Evolutionary conservation across 768 basidiomycete genomes (phyloP).

Genomic region (Lactifluus rugatus): DNA sequence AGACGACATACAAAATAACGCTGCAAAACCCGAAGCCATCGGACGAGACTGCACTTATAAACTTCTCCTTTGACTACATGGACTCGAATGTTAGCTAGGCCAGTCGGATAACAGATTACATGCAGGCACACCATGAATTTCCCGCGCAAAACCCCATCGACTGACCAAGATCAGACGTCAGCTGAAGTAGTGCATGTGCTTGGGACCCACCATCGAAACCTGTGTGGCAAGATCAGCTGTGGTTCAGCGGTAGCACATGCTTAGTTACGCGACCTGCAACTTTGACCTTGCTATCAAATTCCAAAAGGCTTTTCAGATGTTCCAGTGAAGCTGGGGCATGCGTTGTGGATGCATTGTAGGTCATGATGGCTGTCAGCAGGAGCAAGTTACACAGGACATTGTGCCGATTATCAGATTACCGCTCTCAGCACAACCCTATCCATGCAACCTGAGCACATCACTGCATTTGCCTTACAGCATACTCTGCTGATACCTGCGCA

Average conservation of each 20-base stretch:
- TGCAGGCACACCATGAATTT: slow-evolving; percentile 67
- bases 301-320: slow-evolving; percentile 47
- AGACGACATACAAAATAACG: slow-evolving; percentile 66
- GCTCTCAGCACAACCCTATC: no score
- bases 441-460: not conserved
- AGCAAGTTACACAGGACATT: not conserved
- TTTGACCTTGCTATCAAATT: slow-evolving; percentile 75
- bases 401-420: not conserved
- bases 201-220: slow-evolving; percentile 56
- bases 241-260: slow-evolving; percentile 22
- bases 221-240: slow-evolving; percentile 19
- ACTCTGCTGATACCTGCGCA: slow-evolving; percentile 38
- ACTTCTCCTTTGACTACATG: slow-evolving; percentile 79
- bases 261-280: slow-evolving; percentile 61
- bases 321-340: slow-evolving; percentile 43
- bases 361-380: slow-evolving; percentile 6
- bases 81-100: slow-evolving; percentile 10
- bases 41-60: slow-evolving; percentile 66
- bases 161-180: slow-evolving; percentile 30
- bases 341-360: slow-evolving; percentile 24
- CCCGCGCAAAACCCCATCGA: slow-evolving; percentile 91
- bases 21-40: slow-evolving; percentile 92
- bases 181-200: not conserved
- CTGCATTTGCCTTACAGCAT: not conserved
- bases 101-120: not conserved